Base-by-base conservation (phyloP, 1,284 basidiomycete species). In the Ganoderma boninense region DNA sequence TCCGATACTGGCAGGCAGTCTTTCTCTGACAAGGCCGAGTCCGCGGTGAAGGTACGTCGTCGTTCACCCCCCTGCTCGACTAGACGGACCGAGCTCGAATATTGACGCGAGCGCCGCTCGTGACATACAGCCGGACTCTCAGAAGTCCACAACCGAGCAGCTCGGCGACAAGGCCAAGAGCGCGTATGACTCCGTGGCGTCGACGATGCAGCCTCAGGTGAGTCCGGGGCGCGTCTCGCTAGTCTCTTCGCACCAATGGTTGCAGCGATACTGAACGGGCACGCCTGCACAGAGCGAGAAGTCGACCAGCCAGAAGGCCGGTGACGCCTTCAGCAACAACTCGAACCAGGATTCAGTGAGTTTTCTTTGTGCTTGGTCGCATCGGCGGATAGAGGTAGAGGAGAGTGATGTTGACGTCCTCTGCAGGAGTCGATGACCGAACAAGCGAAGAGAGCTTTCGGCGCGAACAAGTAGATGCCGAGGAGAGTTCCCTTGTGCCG, bases 241-340 rank as follows among this genome's bases (percentile, higher is more conserved):
- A n/a, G n/a, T n/a, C n/a, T n/a, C n/a, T n/a, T 52, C 23, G 49
- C n/a, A 11, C 26, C 23, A 23, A 23, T 11, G 11, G 23, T 26
- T 13, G 6, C 11, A 13, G 49, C 11, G 4, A 52, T 52, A 1
- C 49, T 52, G 49, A 52, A 52, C 23, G 23, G n/a, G 1, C 0
- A 14, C 23, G 10, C 13, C 23, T 52, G n/a, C n/a, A 7, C 62
- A 64, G 62, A 54, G 35, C 49, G 49, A 64, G 35, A 32, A 32
- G 18, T 35, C 49, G 2, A 32, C 46, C 38, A 64, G 32, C 38
- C 32, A 90, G 83, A 80, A 90, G 71, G 76, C 83, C n/a, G 83
- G 86, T 64, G 90, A 92, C 81, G 78, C 81, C 65, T 14, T 89
- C 76, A 87, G 87, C 71, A 84, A 86, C 72, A 86, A 80, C 78